Evolutionary conservation across 495 filamentous ascomycete species (phyloP), one percentile per base, ranked within the genome.

Genomic region (Evansstolkia leycettana): DNA sequence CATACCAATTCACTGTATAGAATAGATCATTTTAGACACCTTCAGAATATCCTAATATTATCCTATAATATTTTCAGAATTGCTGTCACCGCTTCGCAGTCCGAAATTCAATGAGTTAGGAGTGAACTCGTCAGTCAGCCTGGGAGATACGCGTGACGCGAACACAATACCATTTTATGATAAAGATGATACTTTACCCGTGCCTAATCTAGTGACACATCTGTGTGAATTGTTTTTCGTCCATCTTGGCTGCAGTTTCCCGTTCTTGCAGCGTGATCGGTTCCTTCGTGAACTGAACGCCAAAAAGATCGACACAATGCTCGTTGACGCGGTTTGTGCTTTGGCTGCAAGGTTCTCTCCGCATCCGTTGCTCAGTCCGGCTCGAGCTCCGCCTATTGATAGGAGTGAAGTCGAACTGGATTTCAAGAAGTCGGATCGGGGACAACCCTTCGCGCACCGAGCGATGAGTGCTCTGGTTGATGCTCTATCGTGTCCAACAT

Each of bases 291-390:
- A 82, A 47, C 62, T 92, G 2, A 76, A 78, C 49, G 82, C 82
- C 31, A 85, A 84, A 43, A 71, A 74, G 47, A 67, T 84, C n/a
- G 82, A 88, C 47, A 74, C 81, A 0, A 88, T 92, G 55, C 58
- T 92, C n/a, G 82, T 92, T 11, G 82, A 92, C 50, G 76, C 84
- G 17, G 76, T 89, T 15, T 92, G 84, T 46, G 77, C 82, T 8
- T 57, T 89, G 31, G 75, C 82, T 17, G 83, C 84, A 8, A 65
- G 84, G n/a, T 92, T 88, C 52, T 87, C 82, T 6, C 75, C 72
- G 11, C 67, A 82, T 33, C 72, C 75, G 15, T 43, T 80, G 27
- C 59, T 85, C 39, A 71, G 60, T 29, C 64, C 72, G 26, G 66
- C 71, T 19, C 59, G 65, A 42, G 54, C 55, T 11, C 60, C 52